Evolutionary conservation across 208 protist genomes (phyloP), one percentile per base, ranked within the genome.

Genomic region (Wallacemonas rigidus): DNA sequence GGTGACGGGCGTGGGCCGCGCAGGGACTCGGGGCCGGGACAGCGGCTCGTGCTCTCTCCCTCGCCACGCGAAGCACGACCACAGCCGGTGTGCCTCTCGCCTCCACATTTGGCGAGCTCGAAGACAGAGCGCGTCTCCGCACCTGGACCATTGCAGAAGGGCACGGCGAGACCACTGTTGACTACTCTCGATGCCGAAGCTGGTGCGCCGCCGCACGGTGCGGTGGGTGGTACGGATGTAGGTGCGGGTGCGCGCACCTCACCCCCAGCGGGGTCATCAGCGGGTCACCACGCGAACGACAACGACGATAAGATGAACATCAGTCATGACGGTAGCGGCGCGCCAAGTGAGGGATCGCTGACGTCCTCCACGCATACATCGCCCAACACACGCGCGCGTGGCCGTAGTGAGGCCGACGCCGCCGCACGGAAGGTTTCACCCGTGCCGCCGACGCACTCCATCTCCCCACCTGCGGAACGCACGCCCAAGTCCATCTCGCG

Each of bases 401-500:
- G 26, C 26, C 26, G 26, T 26, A 0, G 26, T 26, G 26, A 26
- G 26, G 26, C 26, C 26, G 0, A 26, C 26, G 26, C 26, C 26
- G 26, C 0, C 26, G 0, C 26, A 26, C 26, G 26, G 26, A 26
- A 26, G 26, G 26, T 26, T 26, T 26, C 26, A 26, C 26, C 26
- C 45, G 45, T 12, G 12, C 45, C 45, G 6, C 11, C 26, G n/a
- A 41, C 9, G 14, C 38, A 38, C 14, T 57, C 63, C 12, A 35
- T 12, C 12, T 57, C 63, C 3, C 63, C 50, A 44, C 63, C 63
- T 7, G 36, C 35, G 14, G 63, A 57, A 36, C 63, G 48, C 26
- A 45, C 63, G 47, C 50, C 48, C 4, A 69, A 69, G 48, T 54
- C 44, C 14, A 69, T 57, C 35, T 40, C 48, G 48, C 50, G 26